Base-by-base conservation (phyloP, 2,329 filamentous ascomycete species). In the Elsinoe batatas region DNA sequence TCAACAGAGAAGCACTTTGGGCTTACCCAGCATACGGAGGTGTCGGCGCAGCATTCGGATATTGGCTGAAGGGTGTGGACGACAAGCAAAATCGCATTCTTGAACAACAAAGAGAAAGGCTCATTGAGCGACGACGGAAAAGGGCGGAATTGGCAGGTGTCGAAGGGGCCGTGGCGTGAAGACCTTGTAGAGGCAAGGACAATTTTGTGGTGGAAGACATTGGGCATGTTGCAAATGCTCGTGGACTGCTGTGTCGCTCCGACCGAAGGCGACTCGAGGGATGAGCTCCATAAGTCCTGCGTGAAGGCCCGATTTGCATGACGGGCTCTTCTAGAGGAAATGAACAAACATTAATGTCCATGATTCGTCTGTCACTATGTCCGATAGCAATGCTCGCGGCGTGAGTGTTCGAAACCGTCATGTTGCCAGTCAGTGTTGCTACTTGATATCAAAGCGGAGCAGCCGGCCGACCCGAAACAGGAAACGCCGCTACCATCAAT, bases 41-140 rank as follows among this genome's bases (percentile, higher is more conserved):
- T 64, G 82, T 89, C 61, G 91, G 91, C 64, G 91, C 85, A 64
- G 88, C 86, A 74, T 96, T 97, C 74, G 93, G 93, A 64, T 96
- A 96, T 79, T 98, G 91, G 90, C 77, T 98, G 64, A 84, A 91
- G 76, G 88, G 88, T 60, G 88, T 97, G 56, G 89, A 96, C 72
- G 77, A 88, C 67, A 79, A 83, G 69, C 91, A 97, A 74, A 79
- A 85, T 63, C 80, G 81, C 62, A 80, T 90, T 60, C 76, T 98
- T 58, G 76, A 79, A 62, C 86, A 91, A 68, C 84, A 91, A 68
- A 91, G 90, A 77, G 79, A 87, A 63, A 72, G 78, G 56, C 79
- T 98, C 62, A 76, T 97, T 57, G 91, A 95, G 76, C 97, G 97
- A 84, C 80, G 93, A 69, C 84, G 84, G 70, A 79, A 89, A 72